Evolutionary conservation across 306 rosid species (phyloP), one percentile per base, ranked within the genome.

Genomic region (Cicer chorassanicum): DNA sequence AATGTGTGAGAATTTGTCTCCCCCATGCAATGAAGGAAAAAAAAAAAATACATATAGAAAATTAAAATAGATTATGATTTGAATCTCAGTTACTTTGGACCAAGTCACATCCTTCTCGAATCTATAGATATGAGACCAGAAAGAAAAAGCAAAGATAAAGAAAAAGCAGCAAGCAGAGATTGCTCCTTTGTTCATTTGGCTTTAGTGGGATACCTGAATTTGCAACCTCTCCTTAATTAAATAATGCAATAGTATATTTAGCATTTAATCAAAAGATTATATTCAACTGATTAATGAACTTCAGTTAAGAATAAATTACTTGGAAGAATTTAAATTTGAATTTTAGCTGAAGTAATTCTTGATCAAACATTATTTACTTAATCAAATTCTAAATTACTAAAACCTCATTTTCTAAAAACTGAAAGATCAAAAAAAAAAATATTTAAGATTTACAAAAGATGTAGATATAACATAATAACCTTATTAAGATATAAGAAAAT

Each of bases 1-100:
- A 88, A 76, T 77, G 76, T 80, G 75, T 78, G 84, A 84, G 91
- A 86, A 89, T 87, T 84, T 88, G 91, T 85, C 89, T 82, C 90
- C 88, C 84, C 88, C 84, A 84, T 82, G 87, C 87, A 84, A 76
- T 81, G 55, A 12, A 59, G 54, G 55, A 19, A 69, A 18, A 40
- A 55, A 41, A 1, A 40, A 14, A 36, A n/a, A 8, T 21, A 39
- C n/a, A 29, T 1, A 11, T 29, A 16, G 42, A 82, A 70, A 79
- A 70, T 10, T 4, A 40, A 49, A 44, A 72, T 43, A 79, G 85
- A 73, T 68, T 69, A 64, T 64, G 73, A 68, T 92, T 87, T 91
- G 90, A 84, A 91, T 80, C 86, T 79, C 61, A 73, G 46, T 79
- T 69, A 65, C 86, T 88, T 88, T 88, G 87, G 96, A 88, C 92